phyloP scores from a whole-genome alignment of 2,329 filamentous ascomycete genomes.

The Graphilbum sp. region DNA sequence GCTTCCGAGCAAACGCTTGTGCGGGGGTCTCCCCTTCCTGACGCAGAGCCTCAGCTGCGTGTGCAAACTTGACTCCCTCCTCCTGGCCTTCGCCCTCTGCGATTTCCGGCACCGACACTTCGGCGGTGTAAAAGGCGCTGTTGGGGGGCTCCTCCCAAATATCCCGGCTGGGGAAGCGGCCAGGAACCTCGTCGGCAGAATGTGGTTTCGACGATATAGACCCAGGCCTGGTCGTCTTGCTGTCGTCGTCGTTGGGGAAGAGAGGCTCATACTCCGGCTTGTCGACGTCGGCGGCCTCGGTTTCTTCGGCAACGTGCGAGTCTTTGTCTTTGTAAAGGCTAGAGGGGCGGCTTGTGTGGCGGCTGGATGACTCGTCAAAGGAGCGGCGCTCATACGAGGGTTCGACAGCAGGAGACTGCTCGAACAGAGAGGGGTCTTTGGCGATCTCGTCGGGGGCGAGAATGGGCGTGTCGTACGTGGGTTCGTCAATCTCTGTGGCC shows the following conservation, averaged over 20 bases:
- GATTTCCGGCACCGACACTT: constrained; percentile 66
- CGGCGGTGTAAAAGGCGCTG: constrained; percentile 63
- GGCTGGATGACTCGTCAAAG: constrained; percentile 18
- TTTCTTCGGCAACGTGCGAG: constrained; percentile 32
- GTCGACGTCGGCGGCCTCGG: constrained; percentile 60
- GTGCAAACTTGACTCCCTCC: no score
- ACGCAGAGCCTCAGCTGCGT: constrained; percentile 11
- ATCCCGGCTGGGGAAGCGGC: constrained; percentile 81
- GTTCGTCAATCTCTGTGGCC: constrained; percentile 34
- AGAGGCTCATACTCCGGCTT: constrained; percentile 91
- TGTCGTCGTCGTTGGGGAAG: constrained; percentile 63
- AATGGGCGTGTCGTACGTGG: constrained; percentile 56
- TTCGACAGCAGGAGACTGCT: constrained; percentile 67
- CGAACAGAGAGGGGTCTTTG: constrained; percentile 47
- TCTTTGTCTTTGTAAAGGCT: constrained; percentile 46
- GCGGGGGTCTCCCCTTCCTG: constrained; percentile 37
- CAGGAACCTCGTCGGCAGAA: constrained; percentile 38
- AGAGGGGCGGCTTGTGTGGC: constrained; percentile 20
- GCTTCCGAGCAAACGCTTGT: constrained; percentile 48
- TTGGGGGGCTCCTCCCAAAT: constrained; percentile 94
- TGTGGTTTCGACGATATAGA: constrained; percentile 18
- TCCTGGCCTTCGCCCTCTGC: constrained; percentile 11
- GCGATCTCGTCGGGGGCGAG: constrained; percentile 75
- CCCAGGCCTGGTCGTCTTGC: constrained; percentile 23
- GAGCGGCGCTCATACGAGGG: constrained; percentile 48